Evolutionary conservation across 257 asterid genomes (phyloP), one percentile per base, ranked within the genome.

Genomic region (Jasminum sambac): DNA sequence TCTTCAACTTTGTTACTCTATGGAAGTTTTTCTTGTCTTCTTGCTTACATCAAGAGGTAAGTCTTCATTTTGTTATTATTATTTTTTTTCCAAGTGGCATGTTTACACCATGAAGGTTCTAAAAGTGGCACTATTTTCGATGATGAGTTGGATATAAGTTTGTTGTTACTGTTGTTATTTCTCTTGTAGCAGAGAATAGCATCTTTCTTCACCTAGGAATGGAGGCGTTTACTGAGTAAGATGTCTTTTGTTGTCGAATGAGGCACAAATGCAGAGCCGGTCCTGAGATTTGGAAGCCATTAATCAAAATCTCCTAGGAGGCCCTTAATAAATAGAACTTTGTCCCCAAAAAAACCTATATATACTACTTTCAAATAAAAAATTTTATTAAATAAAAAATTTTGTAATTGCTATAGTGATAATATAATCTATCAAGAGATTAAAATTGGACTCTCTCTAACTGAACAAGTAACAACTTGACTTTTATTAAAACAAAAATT

Each of bases 61-160:
- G n/a, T n/a, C n/a, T n/a, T n/a, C n/a, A n/a, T n/a, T n/a, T 21
- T 43, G 19, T 41, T 14, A 38, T 64, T 63, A 8, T 36, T 46
- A 14, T 63, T 36, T 66, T 19, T 42, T 44, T 25, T 25, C 46
- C 34, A 25, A 38, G 40, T 57, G 52, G 69, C 41, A 34, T 62
- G 63, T 69, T 60, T 65, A 17, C 60, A 66, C 25, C 72, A 19
- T 60, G 79, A 84, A 84, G 83, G 81, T 75, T 17, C 19, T 30
- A 42, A n/a, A n/a, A n/a, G n/a, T 65, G 58, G 63, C 14, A 21
- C 63, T 41, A 11, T 16, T 66, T n/a, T 17, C 5, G 66, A 74
- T 30, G 16, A 24, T 38, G 36, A 39, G n/a, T n/a, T 71, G 66
- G 55, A 71, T 13, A 52, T 39, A 66, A 65, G n/a, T n/a, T n/a